These are phyloP conservation scores for Pseudogymnoascus sp. DNA, from an alignment of 2,329 filamentous ascomycete species.

Conservation along the genomic window DNA sequence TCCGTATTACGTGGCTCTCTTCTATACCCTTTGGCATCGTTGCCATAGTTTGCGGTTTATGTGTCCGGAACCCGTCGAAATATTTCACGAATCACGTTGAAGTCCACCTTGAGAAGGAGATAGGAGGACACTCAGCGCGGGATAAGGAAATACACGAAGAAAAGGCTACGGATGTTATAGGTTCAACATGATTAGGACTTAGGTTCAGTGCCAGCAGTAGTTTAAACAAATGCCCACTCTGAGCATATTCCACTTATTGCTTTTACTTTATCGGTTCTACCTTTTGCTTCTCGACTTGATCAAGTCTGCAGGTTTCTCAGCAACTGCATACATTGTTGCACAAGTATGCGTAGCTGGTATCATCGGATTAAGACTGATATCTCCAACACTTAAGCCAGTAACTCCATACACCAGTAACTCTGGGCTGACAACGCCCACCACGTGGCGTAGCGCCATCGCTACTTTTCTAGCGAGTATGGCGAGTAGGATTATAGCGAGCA, in stretches of 20 bases:
- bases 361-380: constrained; percentile 21
- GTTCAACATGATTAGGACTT: neutral
- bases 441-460: constrained; percentile 14
- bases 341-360: constrained; percentile 15
- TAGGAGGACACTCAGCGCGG: neutral
- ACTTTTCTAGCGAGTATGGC: neutral
- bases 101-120: neutral
- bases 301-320: neutral
- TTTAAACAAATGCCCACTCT: neutral
- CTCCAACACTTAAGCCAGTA: constrained; percentile 14
- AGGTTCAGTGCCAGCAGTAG: neutral
- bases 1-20: constrained; percentile 28
- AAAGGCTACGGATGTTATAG: neutral
- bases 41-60: neutral
- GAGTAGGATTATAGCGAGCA: no score
- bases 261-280: neutral
- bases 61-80: neutral
- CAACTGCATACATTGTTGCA: neutral
- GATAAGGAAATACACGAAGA: neutral
- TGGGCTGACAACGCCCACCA: constrained; percentile 17
- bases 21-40: neutral
- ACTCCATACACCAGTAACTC: constrained; percentile 17
- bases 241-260: neutral
- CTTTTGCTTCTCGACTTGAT: neutral
- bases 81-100: neutral